These are phyloP conservation scores for Lachancea mirantina DNA, from an alignment of 805 yeast species.

Conservation along the genomic window DNA sequence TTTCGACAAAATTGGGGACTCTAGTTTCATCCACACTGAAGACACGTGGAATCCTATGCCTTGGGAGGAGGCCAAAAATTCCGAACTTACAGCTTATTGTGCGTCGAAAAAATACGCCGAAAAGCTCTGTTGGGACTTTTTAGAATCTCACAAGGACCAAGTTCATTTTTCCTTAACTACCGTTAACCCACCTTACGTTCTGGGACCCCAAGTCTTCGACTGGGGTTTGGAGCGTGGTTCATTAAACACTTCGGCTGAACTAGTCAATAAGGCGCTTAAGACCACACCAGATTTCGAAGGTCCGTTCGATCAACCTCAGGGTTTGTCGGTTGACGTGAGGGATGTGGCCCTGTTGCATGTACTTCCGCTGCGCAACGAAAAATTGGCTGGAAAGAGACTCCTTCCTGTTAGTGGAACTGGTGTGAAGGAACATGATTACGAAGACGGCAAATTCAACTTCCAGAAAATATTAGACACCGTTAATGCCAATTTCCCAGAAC, in stretches of 20 bases:
- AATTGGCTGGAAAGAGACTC: conserved; percentile 32
- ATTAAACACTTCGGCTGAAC: conserved; percentile 39
- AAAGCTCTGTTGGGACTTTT: conserved; percentile 52
- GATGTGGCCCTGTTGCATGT: conserved; percentile 57
- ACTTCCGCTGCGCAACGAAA: conserved; percentile 38
- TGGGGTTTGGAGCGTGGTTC: conserved; percentile 34
- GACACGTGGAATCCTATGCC: conserved; percentile 47
- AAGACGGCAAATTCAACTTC: conserved; percentile 20
- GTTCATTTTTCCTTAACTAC: conserved; percentile 39
- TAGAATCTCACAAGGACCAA: conserved; percentile 28
- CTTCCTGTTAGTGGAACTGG: conserved; percentile 16
- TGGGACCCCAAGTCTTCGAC: conserved; percentile 53
- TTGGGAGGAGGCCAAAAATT: conserved; percentile 38
- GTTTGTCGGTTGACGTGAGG: conserved; percentile 45
- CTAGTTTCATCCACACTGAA: conserved; percentile 35
- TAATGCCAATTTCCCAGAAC: conserved; percentile 36
- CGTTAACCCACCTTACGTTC: conserved; percentile 50
- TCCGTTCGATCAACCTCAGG: conserved; percentile 18
- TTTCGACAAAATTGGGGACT: conserved; percentile 32
- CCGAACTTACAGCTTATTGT: conserved; percentile 40
- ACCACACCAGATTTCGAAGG: conserved; percentile 19
- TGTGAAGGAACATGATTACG: conserved; percentile 22
- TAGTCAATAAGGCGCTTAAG: conserved; percentile 27
- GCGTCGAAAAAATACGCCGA: conserved; percentile 63
- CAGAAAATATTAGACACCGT: conserved; percentile 29